Base-by-base conservation (phyloP, 2,329 filamentous ascomycete genomes). In the Apiospora rasikravindrae region DNA sequence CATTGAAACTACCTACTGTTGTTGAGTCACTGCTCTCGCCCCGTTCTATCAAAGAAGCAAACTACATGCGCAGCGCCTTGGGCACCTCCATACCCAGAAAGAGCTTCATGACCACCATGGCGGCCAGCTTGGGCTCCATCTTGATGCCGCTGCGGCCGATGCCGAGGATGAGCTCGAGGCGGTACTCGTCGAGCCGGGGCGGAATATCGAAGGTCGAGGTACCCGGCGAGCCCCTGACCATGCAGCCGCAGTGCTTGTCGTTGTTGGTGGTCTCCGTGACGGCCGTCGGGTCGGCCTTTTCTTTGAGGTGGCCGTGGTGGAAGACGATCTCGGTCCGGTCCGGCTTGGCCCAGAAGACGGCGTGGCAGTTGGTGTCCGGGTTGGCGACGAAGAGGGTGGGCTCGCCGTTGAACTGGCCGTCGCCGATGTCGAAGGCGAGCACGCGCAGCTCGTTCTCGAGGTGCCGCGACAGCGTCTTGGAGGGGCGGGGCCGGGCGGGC, bases 101-200 rank as follows among this genome's bases (percentile, higher is more conserved):
- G 1, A 75, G 10, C 10, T 78, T 78, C 76, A 78, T 76, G 7
- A 71, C 67, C 1, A 76, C 74, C 67, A 78, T 76, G 19, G 74
- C 75, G 1, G 77, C 77, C 7, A 75, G 61, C 24, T 73, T 74
- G 1, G 72, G 72, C n/a, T 74, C 73, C 33, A 78, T 72, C 13
- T 57, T 70, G 26, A 70, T 73, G 22, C 5, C 67, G 67, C 16
- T 29, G 57, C 6, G 6, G 37, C 37, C 67, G 40, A 67, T 67
- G 40, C 42, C 70, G 16, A 68, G 22, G 33, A 72, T 73, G 7
- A 74, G 74, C n/a, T 61, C 22, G n/a, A 73, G 37, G n/a, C 73
- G 72, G 37, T 72, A 66, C 19, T 44, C 19, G 47, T 73, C 66
- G 3, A 76, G 71, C 40, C 64, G 24, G 11, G 33, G 19, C 16